These are phyloP conservation scores for Asterionellopsis glacialis DNA, from an alignment of 108 stramenopile species.

Conservation along the genomic window DNA sequence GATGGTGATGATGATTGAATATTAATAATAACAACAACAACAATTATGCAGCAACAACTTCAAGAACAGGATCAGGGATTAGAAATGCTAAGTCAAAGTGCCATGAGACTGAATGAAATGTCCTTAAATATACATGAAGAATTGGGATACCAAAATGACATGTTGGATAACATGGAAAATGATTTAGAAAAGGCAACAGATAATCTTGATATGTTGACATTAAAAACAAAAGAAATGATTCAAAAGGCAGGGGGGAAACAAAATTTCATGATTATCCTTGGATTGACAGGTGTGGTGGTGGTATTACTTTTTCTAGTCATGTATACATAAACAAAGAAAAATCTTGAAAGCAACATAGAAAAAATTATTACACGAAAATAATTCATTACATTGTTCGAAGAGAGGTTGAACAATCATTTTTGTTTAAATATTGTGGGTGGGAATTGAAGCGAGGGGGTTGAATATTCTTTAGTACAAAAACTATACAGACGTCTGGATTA, in stretches of 20 bases:
- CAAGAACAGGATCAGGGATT: constrained; percentile 79
- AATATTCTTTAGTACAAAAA: too few species aligned
- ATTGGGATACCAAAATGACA: constrained; percentile 81
- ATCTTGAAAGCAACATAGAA: not conserved
- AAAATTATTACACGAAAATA: too few species aligned
- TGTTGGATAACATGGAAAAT: constrained; percentile 86
- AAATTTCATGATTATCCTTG: constrained; percentile 72
- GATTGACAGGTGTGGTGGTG: constrained; percentile 49
- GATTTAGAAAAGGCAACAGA: constrained; percentile 80
- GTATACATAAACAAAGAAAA: constrained; percentile 45
- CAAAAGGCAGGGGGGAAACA: constrained; percentile 74
- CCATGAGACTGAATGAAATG: constrained; percentile 71
- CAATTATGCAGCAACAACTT: constrained; percentile 40
- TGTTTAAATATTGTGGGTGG: too few species aligned
- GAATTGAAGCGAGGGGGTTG: too few species aligned
- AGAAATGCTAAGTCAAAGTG: constrained; percentile 69
- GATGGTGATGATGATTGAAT: too few species aligned
- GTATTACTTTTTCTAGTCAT: constrained; percentile 75
- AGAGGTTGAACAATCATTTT: too few species aligned
- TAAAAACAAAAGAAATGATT: constrained; percentile 87
- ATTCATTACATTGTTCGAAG: too few species aligned
- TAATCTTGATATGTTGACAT: constrained; percentile 75
- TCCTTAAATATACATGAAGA: constrained; percentile 84
- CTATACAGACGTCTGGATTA: too few species aligned
- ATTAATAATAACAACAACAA: not conserved